These are phyloP conservation scores for Dactylonectria estremocensis DNA, from an alignment of 2,329 filamentous ascomycete genomes.

Conservation along the genomic window DNA sequence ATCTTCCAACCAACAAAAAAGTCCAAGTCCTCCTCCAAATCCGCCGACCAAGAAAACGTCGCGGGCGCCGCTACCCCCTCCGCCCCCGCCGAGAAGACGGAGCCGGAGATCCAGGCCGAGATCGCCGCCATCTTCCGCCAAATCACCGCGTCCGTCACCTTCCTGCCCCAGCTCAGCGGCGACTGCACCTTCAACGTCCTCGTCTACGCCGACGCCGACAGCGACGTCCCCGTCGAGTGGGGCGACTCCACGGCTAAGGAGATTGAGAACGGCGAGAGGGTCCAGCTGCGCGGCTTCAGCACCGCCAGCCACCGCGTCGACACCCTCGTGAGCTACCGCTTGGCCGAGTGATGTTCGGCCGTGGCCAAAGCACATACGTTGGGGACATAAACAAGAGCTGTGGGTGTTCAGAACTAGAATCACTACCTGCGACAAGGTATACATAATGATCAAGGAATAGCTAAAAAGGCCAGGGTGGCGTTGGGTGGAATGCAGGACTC, in stretches of 20 bases:
- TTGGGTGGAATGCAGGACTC: slow-evolving; percentile 37
- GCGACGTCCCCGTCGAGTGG: slow-evolving; percentile 97
- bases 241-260: slow-evolving; percentile 98
- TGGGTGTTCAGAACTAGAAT: slow-evolving; percentile 6
- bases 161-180: slow-evolving; percentile 88
- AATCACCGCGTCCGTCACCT: slow-evolving; percentile 97
- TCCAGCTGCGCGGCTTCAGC: slow-evolving; percentile 95
- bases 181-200: slow-evolving; percentile 99
- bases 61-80: slow-evolving; percentile 52
- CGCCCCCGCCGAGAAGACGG: slow-evolving; percentile 79
- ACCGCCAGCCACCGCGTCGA: slow-evolving; percentile 95
- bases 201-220: slow-evolving; percentile 97
- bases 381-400: too few species aligned
- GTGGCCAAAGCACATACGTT: not conserved
- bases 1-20: slow-evolving; percentile 59
- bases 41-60: slow-evolving; percentile 80
- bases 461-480: slow-evolving; percentile 37
- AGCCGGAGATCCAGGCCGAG: slow-evolving; percentile 93
- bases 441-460: slow-evolving; percentile 25
- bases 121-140: slow-evolving; percentile 98
- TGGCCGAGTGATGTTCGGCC: slow-evolving; percentile 49
- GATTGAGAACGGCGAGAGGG: slow-evolving; percentile 93
- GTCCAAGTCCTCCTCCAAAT: slow-evolving; percentile 65
- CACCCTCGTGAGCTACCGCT: slow-evolving; percentile 93
- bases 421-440: not conserved